A percentile compares a stretch with the other conserved stretches of the same genome.
Conservation (phyloP, 2,329 filamentous ascomycete species). For the Albifimbria verrucaria region DNA sequence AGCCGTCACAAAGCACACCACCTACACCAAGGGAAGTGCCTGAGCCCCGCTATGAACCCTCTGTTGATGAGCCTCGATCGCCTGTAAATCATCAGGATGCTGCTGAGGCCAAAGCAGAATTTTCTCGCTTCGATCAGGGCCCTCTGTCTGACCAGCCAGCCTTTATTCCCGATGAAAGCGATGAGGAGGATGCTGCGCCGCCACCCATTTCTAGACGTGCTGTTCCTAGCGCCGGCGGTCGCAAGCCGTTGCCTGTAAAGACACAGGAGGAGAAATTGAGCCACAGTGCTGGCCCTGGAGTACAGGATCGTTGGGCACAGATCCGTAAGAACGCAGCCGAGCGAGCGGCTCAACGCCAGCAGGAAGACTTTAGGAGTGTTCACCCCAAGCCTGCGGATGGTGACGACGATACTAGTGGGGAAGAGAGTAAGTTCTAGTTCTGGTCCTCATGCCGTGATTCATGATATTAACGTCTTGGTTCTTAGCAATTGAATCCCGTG, state of each 20-base stretch:
- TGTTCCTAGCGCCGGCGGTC: slow-evolving; percentile 11
- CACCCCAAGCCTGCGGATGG: slow-evolving; percentile 57
- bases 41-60: slow-evolving; percentile 15
- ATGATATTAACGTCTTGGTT: slow-evolving; percentile 18
- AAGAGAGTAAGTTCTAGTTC: slow-evolving; percentile 75
- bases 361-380: slow-evolving; percentile 61
- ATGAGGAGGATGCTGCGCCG: slow-evolving; percentile 46
- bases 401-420: slow-evolving; percentile 88
- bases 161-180: slow-evolving; percentile 63
- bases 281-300: slow-evolving; percentile 29
- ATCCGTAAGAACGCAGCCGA: slow-evolving; percentile 93
- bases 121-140: slow-evolving; percentile 78
- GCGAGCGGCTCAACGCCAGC: slow-evolving; percentile 62
- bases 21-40: neutral
- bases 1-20: slow-evolving; percentile 3
- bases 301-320: slow-evolving; percentile 85
- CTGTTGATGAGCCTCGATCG: slow-evolving; percentile 42
- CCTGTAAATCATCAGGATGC: slow-evolving; percentile 58
- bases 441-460: neutral
- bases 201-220: slow-evolving; percentile 48
- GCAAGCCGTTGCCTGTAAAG: slow-evolving; percentile 20
- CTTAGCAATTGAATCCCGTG: slow-evolving; percentile 93
- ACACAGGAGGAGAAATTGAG: slow-evolving; percentile 28
- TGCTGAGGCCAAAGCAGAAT: slow-evolving; percentile 57
- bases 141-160: slow-evolving; percentile 84